Base-by-base conservation (phyloP, 345 rosid species). In the Sisymbrium irio region DNA sequence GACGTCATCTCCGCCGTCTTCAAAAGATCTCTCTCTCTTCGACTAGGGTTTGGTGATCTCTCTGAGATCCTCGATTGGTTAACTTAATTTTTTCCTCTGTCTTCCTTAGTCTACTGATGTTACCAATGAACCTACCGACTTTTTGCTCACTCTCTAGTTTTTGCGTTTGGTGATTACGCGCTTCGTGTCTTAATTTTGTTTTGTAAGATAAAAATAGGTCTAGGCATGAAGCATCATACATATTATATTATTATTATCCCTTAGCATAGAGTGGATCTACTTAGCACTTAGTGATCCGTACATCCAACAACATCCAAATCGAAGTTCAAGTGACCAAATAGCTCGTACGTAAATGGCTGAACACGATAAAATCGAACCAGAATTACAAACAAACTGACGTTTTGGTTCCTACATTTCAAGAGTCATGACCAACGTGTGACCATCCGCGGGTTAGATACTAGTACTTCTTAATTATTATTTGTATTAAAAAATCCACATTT, bases 81-180 rank as follows among this genome's bases (percentile, higher is more conserved):
- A 30, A 22, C 6, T 17, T n/a, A n/a, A n/a, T 67, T 40, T 47
- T 63, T 11, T 55, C 8, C 71, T 54, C 19, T 30, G 28, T 66
- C 54, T 53, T 50, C 47, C 27, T 70, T 63, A 69, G 71, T 76
- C 65, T 62, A 2, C 11, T 70, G 80, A 69, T 70, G 65, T 64
- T 63, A 33, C 71, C 76, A 64, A 56, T 77, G 66, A 30, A 70
- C 71, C 76, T 69, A 77, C 76, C 80, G 36, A 63, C 39, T 49
- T 62, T 55, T 36, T 51, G 18, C 17, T 27, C 61, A 76, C 75
- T 47, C 79, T 45, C 71, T 55, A 3, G n/a, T 37, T 47, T 67
- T 6, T 5, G 39, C 55, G 57, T 61, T 61, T 50, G 49, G 32
- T 50, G 44, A 28, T 27, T 17, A 75, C 54, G 67, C 59, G 54